Conservation (phyloP, 2,329 filamentous ascomycete species). For the Arthrobotrys iridis region DNA sequence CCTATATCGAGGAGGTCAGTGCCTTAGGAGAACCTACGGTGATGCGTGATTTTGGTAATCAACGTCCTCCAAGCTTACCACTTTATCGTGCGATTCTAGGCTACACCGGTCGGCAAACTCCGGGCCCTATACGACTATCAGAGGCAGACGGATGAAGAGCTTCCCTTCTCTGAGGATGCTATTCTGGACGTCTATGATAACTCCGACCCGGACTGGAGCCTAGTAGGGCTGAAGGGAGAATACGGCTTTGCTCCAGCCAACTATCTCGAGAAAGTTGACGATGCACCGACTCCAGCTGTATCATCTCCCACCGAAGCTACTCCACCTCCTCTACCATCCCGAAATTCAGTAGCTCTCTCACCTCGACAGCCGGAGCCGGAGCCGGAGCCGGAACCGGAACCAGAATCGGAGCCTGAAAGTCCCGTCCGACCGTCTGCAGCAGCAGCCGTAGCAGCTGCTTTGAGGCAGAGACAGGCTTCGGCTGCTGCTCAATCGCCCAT, state of each 20-base stretch:
- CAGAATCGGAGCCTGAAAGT: slow-evolving; percentile 20
- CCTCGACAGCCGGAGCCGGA: slow-evolving; percentile 8
- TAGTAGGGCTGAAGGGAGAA: slow-evolving; percentile 83
- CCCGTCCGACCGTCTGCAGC: slow-evolving; percentile 35
- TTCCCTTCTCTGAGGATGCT: slow-evolving; percentile 92
- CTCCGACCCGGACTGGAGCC: slow-evolving; percentile 94
- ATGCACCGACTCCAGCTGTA: slow-evolving; percentile 62
- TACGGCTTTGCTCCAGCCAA: slow-evolving; percentile 96
- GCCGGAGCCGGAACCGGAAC: slow-evolving; percentile 29
- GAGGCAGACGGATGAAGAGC: slow-evolving; percentile 94
- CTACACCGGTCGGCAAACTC: slow-evolving; percentile 74
- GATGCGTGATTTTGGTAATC: slow-evolving; percentile 46
- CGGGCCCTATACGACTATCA: slow-evolving; percentile 98
- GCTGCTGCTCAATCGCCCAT: slow-evolving; percentile 15
- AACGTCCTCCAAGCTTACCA: background rate
- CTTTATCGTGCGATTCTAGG: slow-evolving; percentile 63
- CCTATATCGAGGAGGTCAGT: slow-evolving; percentile 92
- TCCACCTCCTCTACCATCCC: slow-evolving; percentile 56
- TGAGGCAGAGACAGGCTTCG: slow-evolving; percentile 38
- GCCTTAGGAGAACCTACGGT: slow-evolving; percentile 26
- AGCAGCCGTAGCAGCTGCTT: slow-evolving; percentile 33
- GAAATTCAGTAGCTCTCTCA: slow-evolving; percentile 51
- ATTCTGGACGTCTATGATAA: slow-evolving; percentile 85
- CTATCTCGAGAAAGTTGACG: slow-evolving; percentile 77
- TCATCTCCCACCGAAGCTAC: slow-evolving; percentile 58